These are phyloP conservation scores for Lobosporangium transversale DNA, from an alignment of 192 early-diverging fungal genomes.

Conservation along the genomic window DNA sequence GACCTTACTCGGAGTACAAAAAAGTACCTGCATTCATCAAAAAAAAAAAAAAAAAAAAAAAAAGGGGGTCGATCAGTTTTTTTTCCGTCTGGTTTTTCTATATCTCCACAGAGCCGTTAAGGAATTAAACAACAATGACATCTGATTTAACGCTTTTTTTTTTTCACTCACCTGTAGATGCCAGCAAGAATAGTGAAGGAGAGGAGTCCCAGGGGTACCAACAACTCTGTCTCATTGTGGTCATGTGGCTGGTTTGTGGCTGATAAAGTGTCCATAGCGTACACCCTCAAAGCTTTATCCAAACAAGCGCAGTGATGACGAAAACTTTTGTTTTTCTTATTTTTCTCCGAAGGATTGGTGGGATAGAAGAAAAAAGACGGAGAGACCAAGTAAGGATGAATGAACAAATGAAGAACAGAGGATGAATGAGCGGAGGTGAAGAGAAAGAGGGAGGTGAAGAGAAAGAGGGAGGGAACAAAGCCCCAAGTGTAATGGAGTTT, in stretches of 20 bases:
- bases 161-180: constrained; percentile 34
- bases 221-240: constrained; percentile 24
- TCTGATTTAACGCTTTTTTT: background rate
- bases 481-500: too few species aligned
- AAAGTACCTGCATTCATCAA: constrained; percentile 15
- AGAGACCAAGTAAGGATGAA: background rate
- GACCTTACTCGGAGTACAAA: constrained; percentile 32
- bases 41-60: background rate
- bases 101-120: too few species aligned
- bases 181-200: constrained; percentile 32
- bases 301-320: too few species aligned
- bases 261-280: background rate
- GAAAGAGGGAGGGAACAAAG: too few species aligned
- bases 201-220: constrained; percentile 33
- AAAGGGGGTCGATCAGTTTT: background rate
- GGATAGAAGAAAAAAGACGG: too few species aligned
- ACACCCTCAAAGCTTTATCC: background rate
- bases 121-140: too few species aligned
- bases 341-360: too few species aligned
- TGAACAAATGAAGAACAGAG: background rate
- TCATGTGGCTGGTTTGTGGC: constrained; percentile 7
- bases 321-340: too few species aligned
- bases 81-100: too few species aligned
- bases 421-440: background rate
- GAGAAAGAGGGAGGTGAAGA: background rate